Evolutionary conservation across 306 rosid species (phyloP).

Genomic region (Prunus fruticosa): DNA sequence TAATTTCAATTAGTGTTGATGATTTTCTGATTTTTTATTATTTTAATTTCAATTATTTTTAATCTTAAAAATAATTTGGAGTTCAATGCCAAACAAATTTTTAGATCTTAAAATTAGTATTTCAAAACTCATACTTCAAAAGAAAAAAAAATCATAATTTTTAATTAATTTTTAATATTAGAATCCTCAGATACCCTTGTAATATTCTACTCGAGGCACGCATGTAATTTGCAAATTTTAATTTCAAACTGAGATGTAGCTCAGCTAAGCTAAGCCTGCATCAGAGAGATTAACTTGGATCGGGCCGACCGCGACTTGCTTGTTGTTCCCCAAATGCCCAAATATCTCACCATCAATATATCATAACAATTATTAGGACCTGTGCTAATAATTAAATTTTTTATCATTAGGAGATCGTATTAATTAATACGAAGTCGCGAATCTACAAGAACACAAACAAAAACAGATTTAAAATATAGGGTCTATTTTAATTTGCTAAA

Average conservation of each 20-base stretch:
- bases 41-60: too few relatives aligned
- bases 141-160: too few relatives aligned
- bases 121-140: too few relatives aligned
- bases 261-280: background rate
- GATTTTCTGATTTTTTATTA: too few relatives aligned
- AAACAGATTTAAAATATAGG: background rate
- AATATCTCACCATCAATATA: background rate
- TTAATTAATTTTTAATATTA: too few relatives aligned
- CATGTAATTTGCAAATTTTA: background rate
- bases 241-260: background rate
- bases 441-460: constrained; percentile 3
- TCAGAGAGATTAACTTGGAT: background rate
- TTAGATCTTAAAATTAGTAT: too few relatives aligned
- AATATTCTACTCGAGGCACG: background rate
- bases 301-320: background rate
- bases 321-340: background rate
- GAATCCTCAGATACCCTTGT: too few relatives aligned
- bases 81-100: too few relatives aligned
- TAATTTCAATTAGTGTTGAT: too few relatives aligned
- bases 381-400: background rate
- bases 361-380: background rate
- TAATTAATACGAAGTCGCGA: background rate
- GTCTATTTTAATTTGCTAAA: background rate
- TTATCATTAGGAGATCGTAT: background rate
- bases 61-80: too few relatives aligned